These are phyloP conservation scores for Cryomyces minteri DNA, from an alignment of 495 filamentous ascomycete genomes.

Conservation along the genomic window DNA sequence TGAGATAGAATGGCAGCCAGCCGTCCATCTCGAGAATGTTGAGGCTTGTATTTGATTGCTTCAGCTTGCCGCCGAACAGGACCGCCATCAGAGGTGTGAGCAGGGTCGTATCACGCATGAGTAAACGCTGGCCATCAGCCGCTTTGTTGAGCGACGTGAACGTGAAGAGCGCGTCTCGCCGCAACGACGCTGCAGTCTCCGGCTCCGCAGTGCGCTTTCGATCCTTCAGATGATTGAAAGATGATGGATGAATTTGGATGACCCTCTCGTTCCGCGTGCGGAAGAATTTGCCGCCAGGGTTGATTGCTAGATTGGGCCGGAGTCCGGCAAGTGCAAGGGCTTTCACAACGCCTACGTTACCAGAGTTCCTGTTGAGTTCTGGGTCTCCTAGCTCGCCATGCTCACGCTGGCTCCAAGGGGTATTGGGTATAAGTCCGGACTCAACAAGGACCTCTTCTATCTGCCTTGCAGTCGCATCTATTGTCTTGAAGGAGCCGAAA, in stretches of 20 bases:
- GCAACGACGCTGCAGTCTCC: background rate
- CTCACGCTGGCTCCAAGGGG: conserved; percentile 8
- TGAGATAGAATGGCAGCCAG: conserved; percentile 28
- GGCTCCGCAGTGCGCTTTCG: conserved; percentile 2
- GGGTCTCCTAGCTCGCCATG: conserved; percentile 24
- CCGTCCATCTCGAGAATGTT: conserved; percentile 23
- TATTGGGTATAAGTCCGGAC: conserved; percentile 23
- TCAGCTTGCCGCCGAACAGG: conserved; percentile 33
- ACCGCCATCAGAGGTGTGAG: conserved; percentile 25
- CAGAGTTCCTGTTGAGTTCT: conserved; percentile 29
- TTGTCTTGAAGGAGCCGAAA: conserved; percentile 19
- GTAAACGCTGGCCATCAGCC: conserved; percentile 24
- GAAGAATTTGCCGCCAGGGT: conserved; percentile 12
- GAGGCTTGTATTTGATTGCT: conserved; percentile 3
- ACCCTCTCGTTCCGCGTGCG: conserved; percentile 24
- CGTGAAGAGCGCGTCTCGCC: conserved; percentile 17
- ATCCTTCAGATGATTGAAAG: conserved; percentile 15
- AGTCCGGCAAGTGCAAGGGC: conserved; percentile 29
- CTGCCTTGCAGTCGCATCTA: conserved; percentile 26
- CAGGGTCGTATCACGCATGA: conserved; percentile 27
- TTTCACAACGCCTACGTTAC: conserved; percentile 29
- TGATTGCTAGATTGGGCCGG: conserved; percentile 30
- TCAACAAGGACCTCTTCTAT: conserved; percentile 27
- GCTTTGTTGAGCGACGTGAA: conserved; percentile 22
- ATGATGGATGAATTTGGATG: conserved; percentile 26